A percentile compares a stretch with the other conserved stretches of the same genome.
Conservation (phyloP, 805 yeast genomes). For the Suhomyces sp. region DNA sequence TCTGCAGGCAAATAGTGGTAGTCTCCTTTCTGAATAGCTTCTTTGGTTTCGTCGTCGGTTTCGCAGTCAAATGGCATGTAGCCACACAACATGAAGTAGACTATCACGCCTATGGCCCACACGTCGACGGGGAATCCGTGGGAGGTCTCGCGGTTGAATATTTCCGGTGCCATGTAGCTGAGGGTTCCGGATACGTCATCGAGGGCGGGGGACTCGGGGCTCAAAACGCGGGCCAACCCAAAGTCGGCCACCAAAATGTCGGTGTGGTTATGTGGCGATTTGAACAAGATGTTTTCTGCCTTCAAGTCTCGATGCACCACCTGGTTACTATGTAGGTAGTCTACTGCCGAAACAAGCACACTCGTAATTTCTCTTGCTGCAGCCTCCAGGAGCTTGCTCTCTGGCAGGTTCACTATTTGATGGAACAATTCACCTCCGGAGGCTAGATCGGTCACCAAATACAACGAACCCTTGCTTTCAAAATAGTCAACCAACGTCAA, state of each 20-base stretch:
- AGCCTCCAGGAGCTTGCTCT: constrained; percentile 42
- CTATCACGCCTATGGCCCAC: constrained; percentile 75
- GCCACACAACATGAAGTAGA: constrained; percentile 69
- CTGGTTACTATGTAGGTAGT: constrained; percentile 54
- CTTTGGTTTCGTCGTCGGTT: constrained; percentile 61
- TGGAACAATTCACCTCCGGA: constrained; percentile 68
- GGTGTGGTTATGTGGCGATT: constrained; percentile 29
- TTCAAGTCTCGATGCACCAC: constrained; percentile 71
- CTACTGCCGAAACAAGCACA: constrained; percentile 52
- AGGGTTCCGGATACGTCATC: constrained; percentile 64
- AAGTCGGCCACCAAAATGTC: constrained; percentile 54
- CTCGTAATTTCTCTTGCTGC: constrained; percentile 50
- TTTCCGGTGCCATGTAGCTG: constrained; percentile 74
- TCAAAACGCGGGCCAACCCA: constrained; percentile 57
- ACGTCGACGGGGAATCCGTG: constrained; percentile 62
- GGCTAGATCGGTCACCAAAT: constrained; percentile 64
- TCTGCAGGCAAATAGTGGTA: constrained; percentile 60
- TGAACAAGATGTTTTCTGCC: constrained; percentile 65
- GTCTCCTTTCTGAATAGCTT: constrained; percentile 59
- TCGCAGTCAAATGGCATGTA: constrained; percentile 80
- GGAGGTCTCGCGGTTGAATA: constrained; percentile 47
- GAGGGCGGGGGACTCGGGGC: constrained; percentile 24
- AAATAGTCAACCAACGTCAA: constrained; percentile 65
- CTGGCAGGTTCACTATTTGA: constrained; percentile 40
- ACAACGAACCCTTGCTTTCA: constrained; percentile 58